Conservation (phyloP, 1,284 basidiomycete species). For the Leccinum subrobustum region DNA sequence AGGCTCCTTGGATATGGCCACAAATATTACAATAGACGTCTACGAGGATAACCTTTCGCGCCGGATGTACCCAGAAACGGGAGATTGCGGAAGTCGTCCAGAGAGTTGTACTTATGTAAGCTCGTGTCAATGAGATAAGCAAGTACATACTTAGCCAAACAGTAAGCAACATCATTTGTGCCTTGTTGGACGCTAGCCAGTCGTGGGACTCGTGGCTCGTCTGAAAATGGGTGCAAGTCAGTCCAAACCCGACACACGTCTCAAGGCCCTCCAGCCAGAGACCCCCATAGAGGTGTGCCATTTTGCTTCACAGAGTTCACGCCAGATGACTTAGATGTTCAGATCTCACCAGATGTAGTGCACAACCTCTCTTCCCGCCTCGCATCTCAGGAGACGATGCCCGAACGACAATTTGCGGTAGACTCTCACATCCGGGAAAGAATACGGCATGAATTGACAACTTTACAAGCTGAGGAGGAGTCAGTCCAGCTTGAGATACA, state of each 20-base stretch:
- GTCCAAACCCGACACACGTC: slow-evolving; percentile 52
- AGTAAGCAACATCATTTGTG: slow-evolving; percentile 13
- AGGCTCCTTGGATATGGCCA: slow-evolving; percentile 54
- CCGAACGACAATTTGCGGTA: slow-evolving; percentile 67
- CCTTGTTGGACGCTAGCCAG: background rate
- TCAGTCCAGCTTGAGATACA: slow-evolving; percentile 66
- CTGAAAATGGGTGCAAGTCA: slow-evolving; percentile 63
- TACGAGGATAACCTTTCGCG: background rate
- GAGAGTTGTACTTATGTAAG: background rate
- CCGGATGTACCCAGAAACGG: too few relatives aligned
- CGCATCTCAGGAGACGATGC: slow-evolving; percentile 53
- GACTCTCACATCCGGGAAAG: slow-evolving; percentile 66
- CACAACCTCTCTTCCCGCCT: slow-evolving; percentile 68
- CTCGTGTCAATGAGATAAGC: too few relatives aligned
- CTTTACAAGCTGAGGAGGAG: slow-evolving; percentile 65
- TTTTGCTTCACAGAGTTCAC: slow-evolving; percentile 1
- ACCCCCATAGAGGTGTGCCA: slow-evolving; percentile 60
- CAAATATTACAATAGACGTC: slow-evolving; percentile 39
- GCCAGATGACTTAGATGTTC: slow-evolving; percentile 1
- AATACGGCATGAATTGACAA: slow-evolving; percentile 63
- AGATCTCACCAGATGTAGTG: slow-evolving; percentile 79
- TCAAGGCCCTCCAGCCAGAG: slow-evolving; percentile 63
- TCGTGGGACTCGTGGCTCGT: background rate
- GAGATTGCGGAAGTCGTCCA: background rate
- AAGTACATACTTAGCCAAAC: slow-evolving; percentile 13